Conservation (phyloP, 1,139 yeast genomes). For the Suhomyces guaymorum region DNA sequence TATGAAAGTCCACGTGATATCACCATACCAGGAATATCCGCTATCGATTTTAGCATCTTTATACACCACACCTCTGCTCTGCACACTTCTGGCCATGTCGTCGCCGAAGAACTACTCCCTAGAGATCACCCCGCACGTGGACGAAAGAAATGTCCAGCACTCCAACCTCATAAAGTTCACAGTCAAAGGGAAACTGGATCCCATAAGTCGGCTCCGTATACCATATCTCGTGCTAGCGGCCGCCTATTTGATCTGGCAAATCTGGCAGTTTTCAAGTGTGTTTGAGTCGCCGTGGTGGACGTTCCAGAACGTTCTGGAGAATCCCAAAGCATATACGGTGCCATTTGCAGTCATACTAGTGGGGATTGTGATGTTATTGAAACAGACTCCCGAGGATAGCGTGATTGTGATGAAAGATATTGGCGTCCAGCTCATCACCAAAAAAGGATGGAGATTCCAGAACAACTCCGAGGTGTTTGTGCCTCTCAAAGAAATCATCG, state of each 20-base stretch:
- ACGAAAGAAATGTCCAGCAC: conserved; percentile 6
- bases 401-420: conserved; percentile 39
- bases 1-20: conserved; percentile 12
- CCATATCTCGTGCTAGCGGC: conserved; percentile 4
- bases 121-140: conserved; percentile 28
- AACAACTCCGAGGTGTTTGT: conserved; percentile 35
- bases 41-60: no score
- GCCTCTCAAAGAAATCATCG: conserved; percentile 54
- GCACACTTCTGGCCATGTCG: conserved; percentile 23
- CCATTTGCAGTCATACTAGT: conserved; percentile 13
- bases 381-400: conserved; percentile 34
- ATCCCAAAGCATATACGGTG: neutral
- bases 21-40: conserved; percentile 1
- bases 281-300: neutral
- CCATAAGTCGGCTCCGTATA: neutral
- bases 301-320: neutral
- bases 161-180: conserved; percentile 24
- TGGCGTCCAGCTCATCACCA: conserved; percentile 36
- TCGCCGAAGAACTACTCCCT: conserved; percentile 33
- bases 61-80: neutral
- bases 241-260: conserved; percentile 1
- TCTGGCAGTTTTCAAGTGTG: neutral
- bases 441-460: conserved; percentile 32
- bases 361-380: conserved; percentile 11
- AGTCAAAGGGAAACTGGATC: conserved; percentile 15